phyloP scores from a whole-genome alignment of 108 stramenopile species.

The Fistulifera solaris region DNA sequence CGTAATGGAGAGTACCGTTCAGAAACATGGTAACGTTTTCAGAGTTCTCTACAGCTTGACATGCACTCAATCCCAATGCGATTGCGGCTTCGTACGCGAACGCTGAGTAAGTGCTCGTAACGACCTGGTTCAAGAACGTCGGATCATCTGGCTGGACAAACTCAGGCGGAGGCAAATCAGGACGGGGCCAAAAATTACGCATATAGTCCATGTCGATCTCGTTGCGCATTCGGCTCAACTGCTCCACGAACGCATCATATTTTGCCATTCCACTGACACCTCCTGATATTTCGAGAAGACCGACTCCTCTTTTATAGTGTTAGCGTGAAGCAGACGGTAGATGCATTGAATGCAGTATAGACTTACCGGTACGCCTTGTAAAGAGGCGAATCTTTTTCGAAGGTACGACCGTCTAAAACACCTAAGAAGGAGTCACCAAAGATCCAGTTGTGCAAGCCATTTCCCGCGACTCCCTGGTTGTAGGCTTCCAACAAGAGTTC shows the following conservation, averaged over 20 bases:
- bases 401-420: slow-evolving; percentile 13
- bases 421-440: slow-evolving; percentile 27
- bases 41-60: background rate
- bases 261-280: slow-evolving; percentile 1
- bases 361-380: slow-evolving; percentile 20
- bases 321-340: background rate
- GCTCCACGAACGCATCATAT: slow-evolving; percentile 8
- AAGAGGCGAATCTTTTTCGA: slow-evolving; percentile 22
- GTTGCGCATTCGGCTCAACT: slow-evolving; percentile 3
- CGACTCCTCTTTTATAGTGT: slow-evolving; percentile 16
- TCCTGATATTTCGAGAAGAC: background rate
- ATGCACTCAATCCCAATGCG: slow-evolving; percentile 16
- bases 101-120: background rate
- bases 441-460: slow-evolving; percentile 39
- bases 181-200: background rate
- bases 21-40: slow-evolving; percentile 7
- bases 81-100: slow-evolving; percentile 14
- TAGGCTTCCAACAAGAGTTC: slow-evolving; percentile 30
- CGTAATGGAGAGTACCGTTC: slow-evolving; percentile 25
- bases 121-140: slow-evolving; percentile 3
- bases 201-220: background rate
- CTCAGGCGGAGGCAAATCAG: background rate
- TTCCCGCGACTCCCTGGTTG: slow-evolving; percentile 28
- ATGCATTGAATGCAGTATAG: slow-evolving; percentile 7
- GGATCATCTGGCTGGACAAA: background rate